Evolutionary conservation across 2,329 filamentous ascomycete genomes (phyloP), one percentile per base, ranked within the genome.

Genomic region (Tolypocladium endophyticum): DNA sequence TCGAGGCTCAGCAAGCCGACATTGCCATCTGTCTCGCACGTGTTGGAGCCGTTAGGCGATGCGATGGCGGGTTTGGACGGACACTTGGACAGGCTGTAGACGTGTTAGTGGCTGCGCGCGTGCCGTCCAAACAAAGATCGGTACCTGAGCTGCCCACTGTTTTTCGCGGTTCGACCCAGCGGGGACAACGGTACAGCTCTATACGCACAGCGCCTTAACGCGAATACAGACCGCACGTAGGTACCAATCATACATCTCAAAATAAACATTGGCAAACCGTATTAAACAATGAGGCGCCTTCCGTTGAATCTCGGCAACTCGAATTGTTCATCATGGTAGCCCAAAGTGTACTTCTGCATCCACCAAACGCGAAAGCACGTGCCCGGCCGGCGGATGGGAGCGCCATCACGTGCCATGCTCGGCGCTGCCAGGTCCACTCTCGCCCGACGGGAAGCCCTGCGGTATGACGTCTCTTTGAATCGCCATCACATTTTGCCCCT

Each of bases 111-210:
- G 50, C 33, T 52, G 28, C 59, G 41, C 60, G 60, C 57, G 60
- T 59, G 47, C 8, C 20, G 18, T 54, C 54, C 39, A 57, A 59
- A 61, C 50, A 59, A 59, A 59, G 33, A 14, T 12, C 35, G 35
- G 35, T 14, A 14, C 30, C 30, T 36, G 9, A 4, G 50, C 20
- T 18, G 28, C 28, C 50, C 50, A 23, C 50, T 36, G 23, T n/a
- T 30, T 30, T n/a, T n/a, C 2, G 4, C 30, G 8, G 50, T 33
- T 14, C 20, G 30, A 36, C 20, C 16, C 50, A 2, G 50, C 20
- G 20, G 30, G 18, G 30, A 28, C 18, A 4, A 25, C 25, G 25
- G 45, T 30, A 30, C 25, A 20, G 28, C 47, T 11, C 47, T 25
- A 20, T 14, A n/a, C 6, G 11, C 4, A 16, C 4, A 9, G 14